Base-by-base conservation (phyloP, 352 stramenopile genomes). In the Phytopythium oedochilum region DNA sequence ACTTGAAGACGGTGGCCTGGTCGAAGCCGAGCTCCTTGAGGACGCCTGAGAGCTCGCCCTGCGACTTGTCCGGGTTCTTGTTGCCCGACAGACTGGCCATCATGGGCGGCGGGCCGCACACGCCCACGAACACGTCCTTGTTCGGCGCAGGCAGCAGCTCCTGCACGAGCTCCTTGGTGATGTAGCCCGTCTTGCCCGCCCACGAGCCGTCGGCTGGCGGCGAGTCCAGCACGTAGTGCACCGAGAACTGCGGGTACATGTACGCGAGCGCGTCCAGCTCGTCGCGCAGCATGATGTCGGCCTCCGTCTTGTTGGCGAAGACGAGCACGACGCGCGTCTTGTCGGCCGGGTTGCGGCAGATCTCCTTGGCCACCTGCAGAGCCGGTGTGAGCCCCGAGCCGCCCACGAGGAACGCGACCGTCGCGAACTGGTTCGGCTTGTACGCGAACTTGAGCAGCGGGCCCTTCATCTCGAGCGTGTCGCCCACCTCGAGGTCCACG, bases 401-500 rank as follows among this genome's bases (percentile, higher is more conserved):
- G 32, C 88, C 88, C 17, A 78, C 82, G 36, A 96, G 62, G 56
- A 95, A 82, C 6, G 76, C 83, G 35, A 96, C 75, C 23, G 80
- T 70, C 64, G 88, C 89, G 61, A 80, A 90, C 52, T 83, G 66
- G 68, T 94, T 94, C 40, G 86, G 67, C 64, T 78, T 79, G 75
- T 96, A 95, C 42, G 75, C 55, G 34, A 96, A 87, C 67, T 96
- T 96, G 49, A 79, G 51, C 55, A 95, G 86, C 22, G 88, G 88
- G 11, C 88, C 88, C 69, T 96, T 96, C 64, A 96, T 83, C 43
- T 83, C 78, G 31, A 96, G 66, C 53, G 70, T 61, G 59, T 96
- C 88, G 32, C 88, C 88, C 25, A 78, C 68, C 48, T 92, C 73
- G 15, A 96, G 68, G 28, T 71, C 59, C 45, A 82, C 66, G 25